Evolutionary conservation across 139 green algal genomes (phyloP), one percentile per base, ranked within the genome.

Genomic region (Chlorella ohadii): DNA sequence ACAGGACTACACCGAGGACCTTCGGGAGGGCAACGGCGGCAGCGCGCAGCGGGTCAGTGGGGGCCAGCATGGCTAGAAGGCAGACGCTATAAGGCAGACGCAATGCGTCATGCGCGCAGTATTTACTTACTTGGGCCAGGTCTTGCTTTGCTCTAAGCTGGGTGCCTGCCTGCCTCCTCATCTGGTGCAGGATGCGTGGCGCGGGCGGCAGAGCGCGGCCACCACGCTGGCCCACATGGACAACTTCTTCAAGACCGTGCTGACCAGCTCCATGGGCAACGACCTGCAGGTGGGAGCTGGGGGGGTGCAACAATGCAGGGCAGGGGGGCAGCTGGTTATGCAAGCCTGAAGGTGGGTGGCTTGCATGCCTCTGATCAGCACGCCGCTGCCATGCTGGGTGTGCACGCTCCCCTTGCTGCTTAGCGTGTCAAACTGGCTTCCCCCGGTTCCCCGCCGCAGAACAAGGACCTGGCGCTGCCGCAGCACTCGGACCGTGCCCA

Each of bases 381-480:
- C 9, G 44, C n/a, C n/a, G 51, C 15, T 59, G 51, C 22, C 22
- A 2, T 22, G 15, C 9, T 9, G 11, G 51, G 22, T 59, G 11
- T 23, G 51, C 51, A 22, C 19, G 15, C 11, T 59, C 51, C 22
- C 2, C 12, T 22, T 59, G 51, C 51, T 59, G 15, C 51, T 13
- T 22, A 22, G 44, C 51, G 22, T 59, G 51, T 13, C 9, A 2
- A 3, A 7, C 44, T 33, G 12, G 44, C 72, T 61, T 6, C 47
- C 17, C 31, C 16, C 34, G 3, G 25, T 38, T 0, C 27, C 36
- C 25, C 28, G 3, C 55, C 34, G 56, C 85, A 89, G 57, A 67
- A 76, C 71, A 89, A 89, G 81, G 91, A 94, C 81, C 64, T 93
- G 80, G 85, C 88, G 38, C 86, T 87, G 83, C 91, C 91, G 27